Evolutionary conservation across 768 basidiomycete species (phyloP), one percentile per base, ranked within the genome.

Genomic region (Omphalotus guepiniiformis): DNA sequence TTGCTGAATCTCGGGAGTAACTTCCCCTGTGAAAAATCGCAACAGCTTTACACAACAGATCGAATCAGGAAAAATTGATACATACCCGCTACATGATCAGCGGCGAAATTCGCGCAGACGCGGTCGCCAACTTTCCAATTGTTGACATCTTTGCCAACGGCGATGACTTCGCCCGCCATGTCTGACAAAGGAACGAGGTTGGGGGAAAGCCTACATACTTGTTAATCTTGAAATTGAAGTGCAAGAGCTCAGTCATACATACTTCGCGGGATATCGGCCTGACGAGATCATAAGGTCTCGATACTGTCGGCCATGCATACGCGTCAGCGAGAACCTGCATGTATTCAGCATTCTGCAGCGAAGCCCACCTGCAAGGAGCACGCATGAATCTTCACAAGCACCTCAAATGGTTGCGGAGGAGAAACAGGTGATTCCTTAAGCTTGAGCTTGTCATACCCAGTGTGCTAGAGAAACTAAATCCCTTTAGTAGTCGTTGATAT

Each of bases 61-160:
- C n/a, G n/a, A n/a, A n/a, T n/a, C n/a, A n/a, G n/a, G n/a, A n/a
- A n/a, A n/a, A n/a, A n/a, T n/a, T n/a, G n/a, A n/a, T n/a, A n/a
- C n/a, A n/a, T n/a, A n/a, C n/a, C n/a, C 48, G 75, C 58, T 15
- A 80, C 48, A 52, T 78, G 75, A 44, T 75, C 76, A 12, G 64
- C 42, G 3, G 67, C 57, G 49, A 82, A 78, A 58, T 79, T 82
- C 7, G 79, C 69, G 51, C 65, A 75, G 47, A 83, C 76, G 19
- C 76, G 74, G 49, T 81, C 79, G n/a, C 80, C 78, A 4, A 61
- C 55, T 54, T 71, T 73, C 79, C 78, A 82, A 4, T 58, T 63
- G 23, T 62, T 74, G 12, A 73, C 72, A 13, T 66, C 71, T 11
- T 60, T 60, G 4, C 72, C 72, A 9, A 79, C 56, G 1, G 74